Evolutionary conservation across 441 rosid species (phyloP).

Genomic region (Corymbia calophylla): DNA sequence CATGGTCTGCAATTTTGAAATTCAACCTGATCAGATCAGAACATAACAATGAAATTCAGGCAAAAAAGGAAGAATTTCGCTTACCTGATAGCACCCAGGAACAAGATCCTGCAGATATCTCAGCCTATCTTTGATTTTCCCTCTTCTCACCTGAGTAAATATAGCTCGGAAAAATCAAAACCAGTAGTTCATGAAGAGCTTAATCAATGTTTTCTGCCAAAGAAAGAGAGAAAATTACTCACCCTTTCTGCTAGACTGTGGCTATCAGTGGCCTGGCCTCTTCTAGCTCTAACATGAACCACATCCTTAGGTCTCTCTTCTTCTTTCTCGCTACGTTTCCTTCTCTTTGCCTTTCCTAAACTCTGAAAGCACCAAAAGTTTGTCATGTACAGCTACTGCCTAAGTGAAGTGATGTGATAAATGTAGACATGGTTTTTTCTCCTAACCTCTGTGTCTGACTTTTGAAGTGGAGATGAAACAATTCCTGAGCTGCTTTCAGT

Average conservation of each 20-base stretch:
- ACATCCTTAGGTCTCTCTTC: slow-evolving; percentile 40
- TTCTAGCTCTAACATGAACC: slow-evolving; percentile 67
- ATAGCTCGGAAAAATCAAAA: neutral
- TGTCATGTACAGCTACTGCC: neutral
- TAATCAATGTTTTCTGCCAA: neutral
- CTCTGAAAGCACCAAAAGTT: slow-evolving; percentile 11
- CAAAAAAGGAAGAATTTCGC: neutral
- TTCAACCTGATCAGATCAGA: neutral
- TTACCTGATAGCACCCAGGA: slow-evolving; percentile 67
- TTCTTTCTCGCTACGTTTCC: slow-evolving; percentile 28
- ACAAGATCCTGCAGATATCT: slow-evolving; percentile 58
- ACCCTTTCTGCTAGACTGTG: slow-evolving; percentile 75
- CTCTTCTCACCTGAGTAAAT: slow-evolving; percentile 45
- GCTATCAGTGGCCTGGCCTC: slow-evolving; percentile 72
- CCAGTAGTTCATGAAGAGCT: neutral
- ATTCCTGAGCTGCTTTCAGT: slow-evolving; percentile 23
- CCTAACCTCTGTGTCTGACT: slow-evolving; percentile 15
- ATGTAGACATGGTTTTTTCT: slow-evolving; percentile 5
- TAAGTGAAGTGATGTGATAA: neutral
- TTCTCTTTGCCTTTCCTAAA: slow-evolving; percentile 45
- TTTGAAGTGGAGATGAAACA: slow-evolving; percentile 18
- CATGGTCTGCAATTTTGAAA: slow-evolving; percentile 36
- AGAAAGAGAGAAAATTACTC: neutral
- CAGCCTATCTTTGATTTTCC: slow-evolving; percentile 26
- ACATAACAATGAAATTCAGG: neutral